Percentiles rank a stretch among this genome's conserved stretches.
These are phyloP conservation scores for Penicillium verrucosum DNA, from an alignment of 2,329 filamentous ascomycete genomes.

Conservation along the genomic window DNA sequence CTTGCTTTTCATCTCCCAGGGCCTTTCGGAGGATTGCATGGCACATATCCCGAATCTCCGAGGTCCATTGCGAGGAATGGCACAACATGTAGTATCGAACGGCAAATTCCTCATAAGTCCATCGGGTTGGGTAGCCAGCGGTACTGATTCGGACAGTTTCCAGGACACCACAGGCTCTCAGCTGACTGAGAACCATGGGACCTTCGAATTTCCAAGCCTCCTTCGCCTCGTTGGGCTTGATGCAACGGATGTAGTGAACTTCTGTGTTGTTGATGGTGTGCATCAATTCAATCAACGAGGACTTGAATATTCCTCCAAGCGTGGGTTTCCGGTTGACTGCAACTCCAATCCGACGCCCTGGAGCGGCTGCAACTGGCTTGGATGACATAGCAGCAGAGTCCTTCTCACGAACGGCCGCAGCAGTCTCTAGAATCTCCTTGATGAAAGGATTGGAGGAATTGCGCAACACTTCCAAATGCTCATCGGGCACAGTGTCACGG, in stretches of 20 bases:
- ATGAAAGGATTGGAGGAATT: slow-evolving; percentile 83
- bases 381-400: slow-evolving; percentile 67
- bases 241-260: slow-evolving; percentile 98
- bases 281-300: slow-evolving; percentile 97
- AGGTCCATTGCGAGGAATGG: slow-evolving; percentile 83
- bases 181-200: slow-evolving; percentile 95
- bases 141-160: slow-evolving; percentile 97
- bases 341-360: slow-evolving; percentile 82
- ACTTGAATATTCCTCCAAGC: slow-evolving; percentile 97
- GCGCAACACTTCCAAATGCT: slow-evolving; percentile 90
- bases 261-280: slow-evolving; percentile 95
- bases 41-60: slow-evolving; percentile 90
- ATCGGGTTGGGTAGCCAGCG: slow-evolving; percentile 93
- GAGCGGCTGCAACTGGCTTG: slow-evolving; percentile 65
- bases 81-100: slow-evolving; percentile 98
- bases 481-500: slow-evolving; percentile 94
- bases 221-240: slow-evolving; percentile 98
- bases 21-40: slow-evolving; percentile 88
- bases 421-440: slow-evolving; percentile 77
- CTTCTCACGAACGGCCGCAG: slow-evolving; percentile 84
- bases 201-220: slow-evolving; percentile 97
- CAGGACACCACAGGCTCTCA: slow-evolving; percentile 96
- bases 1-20: slow-evolving; percentile 72
- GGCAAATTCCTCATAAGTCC: slow-evolving; percentile 99
- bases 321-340: slow-evolving; percentile 95